A percentile compares a stretch with the other conserved stretches of the same genome.
Conservation (phyloP, 495 filamentous ascomycete species). For the Penicillium canariense region DNA sequence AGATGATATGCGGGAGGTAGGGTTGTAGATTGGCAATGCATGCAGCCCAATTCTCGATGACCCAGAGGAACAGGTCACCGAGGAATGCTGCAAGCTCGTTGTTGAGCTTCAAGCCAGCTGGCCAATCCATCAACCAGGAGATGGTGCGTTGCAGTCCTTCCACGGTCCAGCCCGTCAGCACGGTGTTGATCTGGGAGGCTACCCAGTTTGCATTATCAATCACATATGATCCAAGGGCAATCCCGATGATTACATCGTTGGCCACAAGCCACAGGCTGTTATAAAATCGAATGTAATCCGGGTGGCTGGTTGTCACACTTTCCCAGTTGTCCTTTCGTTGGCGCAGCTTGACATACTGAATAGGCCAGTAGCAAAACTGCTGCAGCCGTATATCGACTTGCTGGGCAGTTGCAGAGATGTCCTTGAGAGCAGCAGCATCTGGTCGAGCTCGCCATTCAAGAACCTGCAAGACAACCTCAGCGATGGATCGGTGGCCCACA, state of each 20-base stretch:
- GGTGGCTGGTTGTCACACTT: conserved; percentile 90
- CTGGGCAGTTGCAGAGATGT: conserved; percentile 96
- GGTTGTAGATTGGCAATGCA: conserved; percentile 75
- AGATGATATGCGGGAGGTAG: conserved; percentile 79
- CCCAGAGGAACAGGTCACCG: conserved; percentile 94
- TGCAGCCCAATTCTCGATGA: conserved; percentile 96
- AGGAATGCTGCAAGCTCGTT: conserved; percentile 91
- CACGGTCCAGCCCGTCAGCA: conserved; percentile 81
- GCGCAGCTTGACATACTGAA: conserved; percentile 89
- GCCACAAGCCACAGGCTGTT: conserved; percentile 98
- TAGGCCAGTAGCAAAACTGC: conserved; percentile 99
- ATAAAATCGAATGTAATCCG: conserved; percentile 98
- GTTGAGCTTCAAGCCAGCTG: conserved; percentile 97
- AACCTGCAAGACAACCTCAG: conserved; percentile 74
- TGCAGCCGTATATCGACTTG: conserved; percentile 97
- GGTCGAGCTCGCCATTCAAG: conserved; percentile 86
- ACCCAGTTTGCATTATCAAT: conserved; percentile 91
- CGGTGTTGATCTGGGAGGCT: conserved; percentile 72
- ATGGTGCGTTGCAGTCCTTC: conserved; percentile 88
- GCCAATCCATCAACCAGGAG: conserved; percentile 93
- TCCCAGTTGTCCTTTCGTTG: conserved; percentile 90
- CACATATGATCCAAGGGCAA: conserved; percentile 93
- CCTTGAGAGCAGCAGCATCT: conserved; percentile 82
- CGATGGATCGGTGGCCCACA: conserved; percentile 75
- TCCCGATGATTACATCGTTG: conserved; percentile 98